phyloP scores from a whole-genome alignment of 2,329 filamentous ascomycete species.

The Colletotrichum caudatum region DNA sequence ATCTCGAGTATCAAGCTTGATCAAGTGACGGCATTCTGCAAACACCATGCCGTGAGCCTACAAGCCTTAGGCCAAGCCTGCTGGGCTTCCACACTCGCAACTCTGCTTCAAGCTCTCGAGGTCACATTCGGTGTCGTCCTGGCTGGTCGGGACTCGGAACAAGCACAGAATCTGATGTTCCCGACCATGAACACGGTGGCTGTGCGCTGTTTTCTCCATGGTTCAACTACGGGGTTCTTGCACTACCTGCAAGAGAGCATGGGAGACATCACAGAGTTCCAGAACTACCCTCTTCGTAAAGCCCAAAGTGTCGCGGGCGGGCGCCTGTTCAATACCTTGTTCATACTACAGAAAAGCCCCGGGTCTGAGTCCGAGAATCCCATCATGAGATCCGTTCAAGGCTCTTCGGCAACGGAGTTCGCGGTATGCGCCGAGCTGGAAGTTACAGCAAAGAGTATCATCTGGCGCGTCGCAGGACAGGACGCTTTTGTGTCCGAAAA shows the following conservation, averaged over 20 bases:
- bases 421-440: slow-evolving; percentile 87
- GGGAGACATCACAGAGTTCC: slow-evolving; percentile 74
- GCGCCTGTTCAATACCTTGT: slow-evolving; percentile 67
- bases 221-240: slow-evolving; percentile 73
- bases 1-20: slow-evolving; percentile 49
- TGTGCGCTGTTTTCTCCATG: slow-evolving; percentile 79
- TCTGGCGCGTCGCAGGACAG: slow-evolving; percentile 81
- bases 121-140: slow-evolving; percentile 86
- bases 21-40: slow-evolving; percentile 69
- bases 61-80: slow-evolving; percentile 82
- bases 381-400: slow-evolving; percentile 73
- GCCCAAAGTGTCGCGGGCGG: slow-evolving; percentile 61
- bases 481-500: slow-evolving; percentile 61
- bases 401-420: slow-evolving; percentile 80
- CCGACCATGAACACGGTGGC: slow-evolving; percentile 94
- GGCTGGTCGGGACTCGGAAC: slow-evolving; percentile 83
- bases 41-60: slow-evolving; percentile 73
- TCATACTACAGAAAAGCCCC: slow-evolving; percentile 63
- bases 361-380: slow-evolving; percentile 10
- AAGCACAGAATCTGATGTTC: slow-evolving; percentile 77
- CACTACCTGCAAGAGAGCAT: slow-evolving; percentile 79
- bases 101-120: slow-evolving; percentile 73
- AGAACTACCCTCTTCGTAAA: slow-evolving; percentile 82
- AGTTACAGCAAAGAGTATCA: slow-evolving; percentile 62
- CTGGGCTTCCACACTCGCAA: slow-evolving; percentile 79